These are phyloP conservation scores for Amanita thiersii DNA, from an alignment of 768 basidiomycete species.

Conservation along the genomic window DNA sequence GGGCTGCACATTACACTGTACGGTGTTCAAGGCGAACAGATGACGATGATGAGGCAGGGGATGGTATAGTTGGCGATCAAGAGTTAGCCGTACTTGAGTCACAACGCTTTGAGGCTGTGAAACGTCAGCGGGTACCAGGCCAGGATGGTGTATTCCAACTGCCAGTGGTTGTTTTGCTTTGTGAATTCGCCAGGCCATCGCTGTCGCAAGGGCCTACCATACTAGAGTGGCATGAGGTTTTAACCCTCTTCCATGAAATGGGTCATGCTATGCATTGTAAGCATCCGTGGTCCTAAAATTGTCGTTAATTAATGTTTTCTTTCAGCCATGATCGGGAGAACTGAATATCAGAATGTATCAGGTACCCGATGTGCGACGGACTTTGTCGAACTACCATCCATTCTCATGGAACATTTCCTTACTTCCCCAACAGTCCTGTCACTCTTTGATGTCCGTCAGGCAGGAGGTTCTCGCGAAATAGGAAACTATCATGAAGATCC, in stretches of 20 bases:
- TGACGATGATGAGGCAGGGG: slow-evolving; percentile 74
- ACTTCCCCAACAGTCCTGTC: slow-evolving; percentile 77
- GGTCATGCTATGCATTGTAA: slow-evolving; percentile 99
- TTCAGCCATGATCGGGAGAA: slow-evolving; percentile 89
- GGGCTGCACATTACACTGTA: slow-evolving; percentile 97
- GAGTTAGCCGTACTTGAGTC: slow-evolving; percentile 40
- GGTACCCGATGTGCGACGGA: slow-evolving; percentile 98
- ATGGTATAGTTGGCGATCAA: slow-evolving; percentile 36
- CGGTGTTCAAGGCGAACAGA: slow-evolving; percentile 90
- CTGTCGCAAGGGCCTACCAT: slow-evolving; percentile 56
- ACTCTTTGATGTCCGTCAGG: slow-evolving; percentile 56
- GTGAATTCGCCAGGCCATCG: slow-evolving; percentile 71
- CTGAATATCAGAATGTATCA: slow-evolving; percentile 95
- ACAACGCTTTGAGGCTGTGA: slow-evolving; percentile 53
- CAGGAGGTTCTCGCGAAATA: slow-evolving; percentile 33
- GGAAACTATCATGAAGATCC: slow-evolving; percentile 71
- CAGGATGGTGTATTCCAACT: slow-evolving; percentile 74
- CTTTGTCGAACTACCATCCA: slow-evolving; percentile 95
- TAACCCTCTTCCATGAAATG: slow-evolving; percentile 98
- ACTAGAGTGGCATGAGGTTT: slow-evolving; percentile 88
- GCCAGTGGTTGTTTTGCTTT: slow-evolving; percentile 85
- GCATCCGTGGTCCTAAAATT: slow-evolving; percentile 16
- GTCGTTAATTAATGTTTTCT: not conserved
- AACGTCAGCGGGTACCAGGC: slow-evolving; percentile 50
- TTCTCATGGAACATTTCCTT: slow-evolving; percentile 98